Conservation (phyloP, 2,329 filamentous ascomycete genomes). For the Chrysoporthe deuterocubensis region DNA sequence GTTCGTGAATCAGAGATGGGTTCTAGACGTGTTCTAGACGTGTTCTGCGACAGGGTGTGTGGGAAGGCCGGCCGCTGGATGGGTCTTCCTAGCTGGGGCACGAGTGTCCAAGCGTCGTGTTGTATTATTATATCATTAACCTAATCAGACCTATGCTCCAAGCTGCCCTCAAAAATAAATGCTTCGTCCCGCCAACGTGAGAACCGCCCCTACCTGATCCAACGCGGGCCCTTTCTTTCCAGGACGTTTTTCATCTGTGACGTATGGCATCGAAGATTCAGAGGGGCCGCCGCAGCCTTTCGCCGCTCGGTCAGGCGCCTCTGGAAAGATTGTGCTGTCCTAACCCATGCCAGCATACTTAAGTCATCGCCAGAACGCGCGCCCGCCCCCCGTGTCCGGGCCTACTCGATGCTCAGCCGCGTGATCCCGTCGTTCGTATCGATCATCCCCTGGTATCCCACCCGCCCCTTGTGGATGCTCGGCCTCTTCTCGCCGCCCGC, state of each 20-base stretch:
- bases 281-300: too few species aligned
- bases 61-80: background rate
- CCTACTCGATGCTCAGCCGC: constrained; percentile 93
- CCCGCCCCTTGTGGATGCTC: constrained; percentile 58
- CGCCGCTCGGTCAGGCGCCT: background rate
- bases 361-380: background rate
- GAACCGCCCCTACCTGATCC: too few species aligned
- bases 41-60: too few species aligned
- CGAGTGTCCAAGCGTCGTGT: background rate
- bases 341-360: background rate
- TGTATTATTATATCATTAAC: background rate
- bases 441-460: constrained; percentile 90
- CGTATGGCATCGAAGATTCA: too few species aligned
- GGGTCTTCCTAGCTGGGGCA: background rate
- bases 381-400: background rate
- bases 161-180: too few species aligned
- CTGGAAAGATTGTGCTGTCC: background rate
- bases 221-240: too few species aligned
- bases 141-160: too few species aligned
- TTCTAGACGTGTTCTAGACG: too few species aligned
- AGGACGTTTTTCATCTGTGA: too few species aligned
- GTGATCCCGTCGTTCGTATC: constrained; percentile 95
- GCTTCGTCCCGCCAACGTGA: too few species aligned
- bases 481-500: constrained; percentile 46
- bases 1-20: too few species aligned